phyloP scores from a whole-genome alignment of 768 basidiomycete species.

The Lepiota venenata region DNA sequence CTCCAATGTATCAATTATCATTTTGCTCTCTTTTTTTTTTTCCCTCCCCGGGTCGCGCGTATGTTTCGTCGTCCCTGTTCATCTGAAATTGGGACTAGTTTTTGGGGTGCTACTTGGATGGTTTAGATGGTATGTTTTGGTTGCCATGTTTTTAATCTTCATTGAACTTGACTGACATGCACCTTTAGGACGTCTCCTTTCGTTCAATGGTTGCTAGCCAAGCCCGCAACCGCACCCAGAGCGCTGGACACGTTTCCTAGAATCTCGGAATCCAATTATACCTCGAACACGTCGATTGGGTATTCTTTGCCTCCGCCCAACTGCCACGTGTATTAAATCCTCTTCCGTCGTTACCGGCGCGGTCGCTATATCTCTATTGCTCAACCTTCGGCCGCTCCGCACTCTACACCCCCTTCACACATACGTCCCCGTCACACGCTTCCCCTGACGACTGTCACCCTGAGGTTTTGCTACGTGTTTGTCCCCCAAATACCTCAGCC shows the following conservation, averaged over 20 bases:
- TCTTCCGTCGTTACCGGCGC: too few species aligned
- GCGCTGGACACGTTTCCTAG: neutral
- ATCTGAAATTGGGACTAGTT: neutral
- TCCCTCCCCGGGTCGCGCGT: neutral
- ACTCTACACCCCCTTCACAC: too few species aligned
- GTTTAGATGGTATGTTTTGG: neutral
- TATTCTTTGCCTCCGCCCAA: too few species aligned
- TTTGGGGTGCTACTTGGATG: neutral
- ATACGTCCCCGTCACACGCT: too few species aligned
- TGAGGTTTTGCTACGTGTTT: too few species aligned
- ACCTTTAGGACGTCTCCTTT: too few species aligned
- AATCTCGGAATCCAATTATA: neutral
- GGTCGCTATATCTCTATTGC: too few species aligned
- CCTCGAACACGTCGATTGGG: neutral
- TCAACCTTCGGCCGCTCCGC: too few species aligned
- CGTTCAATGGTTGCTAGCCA: too few species aligned
- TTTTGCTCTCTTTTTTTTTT: neutral
- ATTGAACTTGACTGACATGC: neutral
- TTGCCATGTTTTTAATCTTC: neutral
- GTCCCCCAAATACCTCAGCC: too few species aligned
- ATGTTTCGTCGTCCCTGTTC: neutral
- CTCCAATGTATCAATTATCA: constrained; percentile 2
- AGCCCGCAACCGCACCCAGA: neutral
- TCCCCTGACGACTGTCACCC: too few species aligned
- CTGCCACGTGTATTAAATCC: too few species aligned